Percentiles rank a stretch among this genome's conserved stretches.
These are phyloP conservation scores for Candolleomyces eurysporus DNA, from an alignment of 768 basidiomycete genomes.

Conservation along the genomic window DNA sequence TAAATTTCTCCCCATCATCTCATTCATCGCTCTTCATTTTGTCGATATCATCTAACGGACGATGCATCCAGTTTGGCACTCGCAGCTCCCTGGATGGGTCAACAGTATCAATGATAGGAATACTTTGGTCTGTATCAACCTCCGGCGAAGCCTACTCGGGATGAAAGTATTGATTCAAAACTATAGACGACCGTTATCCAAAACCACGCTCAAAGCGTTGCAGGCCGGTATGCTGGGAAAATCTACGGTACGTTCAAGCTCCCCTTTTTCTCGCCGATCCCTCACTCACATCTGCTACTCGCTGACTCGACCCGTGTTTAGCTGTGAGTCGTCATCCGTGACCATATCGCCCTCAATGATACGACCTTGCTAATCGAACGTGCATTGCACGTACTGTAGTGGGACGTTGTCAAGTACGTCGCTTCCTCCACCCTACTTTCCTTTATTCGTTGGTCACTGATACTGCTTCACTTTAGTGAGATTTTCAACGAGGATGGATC, in stretches of 20 bases:
- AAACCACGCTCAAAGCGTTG: conserved; percentile 45
- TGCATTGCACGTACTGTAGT: conserved; percentile 18
- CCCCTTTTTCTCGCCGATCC: background rate
- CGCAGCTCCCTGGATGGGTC: conserved; percentile 45
- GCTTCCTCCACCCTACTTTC: too few relatives aligned
- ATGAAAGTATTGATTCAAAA: background rate
- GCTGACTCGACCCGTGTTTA: background rate
- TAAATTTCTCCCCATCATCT: too few relatives aligned
- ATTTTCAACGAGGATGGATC: conserved; percentile 53
- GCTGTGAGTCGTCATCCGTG: background rate
- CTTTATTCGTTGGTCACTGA: background rate
- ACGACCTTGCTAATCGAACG: background rate
- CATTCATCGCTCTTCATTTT: background rate
- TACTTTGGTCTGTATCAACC: conserved; percentile 28
- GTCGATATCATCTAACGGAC: conserved; percentile 6
- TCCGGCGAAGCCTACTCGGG: background rate
- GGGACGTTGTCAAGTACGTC: conserved; percentile 43
- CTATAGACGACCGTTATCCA: conserved; percentile 40
- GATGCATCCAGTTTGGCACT: conserved; percentile 20
- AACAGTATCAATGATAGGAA: conserved; percentile 32
- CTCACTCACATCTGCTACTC: background rate
- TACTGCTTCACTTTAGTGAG: conserved; percentile 29
- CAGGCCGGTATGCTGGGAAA: conserved; percentile 45
- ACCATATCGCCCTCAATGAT: background rate
- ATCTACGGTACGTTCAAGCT: conserved; percentile 30